Conservation (phyloP, 441 rosid species). For the Brassica hybrid region DNA sequence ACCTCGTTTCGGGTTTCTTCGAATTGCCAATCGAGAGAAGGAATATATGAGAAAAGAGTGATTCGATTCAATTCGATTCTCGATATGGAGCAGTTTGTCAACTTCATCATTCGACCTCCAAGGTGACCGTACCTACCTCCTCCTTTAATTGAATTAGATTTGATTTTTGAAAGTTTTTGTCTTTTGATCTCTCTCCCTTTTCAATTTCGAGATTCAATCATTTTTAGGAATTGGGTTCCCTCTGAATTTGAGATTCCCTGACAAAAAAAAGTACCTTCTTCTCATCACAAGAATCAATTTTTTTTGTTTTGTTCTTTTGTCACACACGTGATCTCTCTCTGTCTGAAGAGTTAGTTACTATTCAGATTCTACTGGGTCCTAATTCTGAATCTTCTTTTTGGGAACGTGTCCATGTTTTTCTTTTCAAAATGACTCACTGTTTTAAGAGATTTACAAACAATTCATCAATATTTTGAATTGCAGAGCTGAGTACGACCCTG, state of each 20-base stretch:
- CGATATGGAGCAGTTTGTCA: slow-evolving; percentile 88
- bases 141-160: not conserved
- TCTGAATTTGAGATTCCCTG: not conserved
- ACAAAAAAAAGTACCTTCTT: not conserved
- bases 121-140: slow-evolving; percentile 47
- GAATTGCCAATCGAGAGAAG: slow-evolving; percentile 15
- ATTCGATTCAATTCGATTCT: slow-evolving; percentile 34
- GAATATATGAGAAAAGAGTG: not conserved
- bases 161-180: not conserved
- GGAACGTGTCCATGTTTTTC: not conserved
- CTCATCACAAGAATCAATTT: slow-evolving; percentile 13
- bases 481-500: slow-evolving; percentile 93
- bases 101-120: slow-evolving; percentile 93
- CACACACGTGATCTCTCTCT: slow-evolving; percentile 28
- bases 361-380: slow-evolving; percentile 28
- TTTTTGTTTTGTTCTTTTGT: not conserved
- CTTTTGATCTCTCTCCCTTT: not conserved
- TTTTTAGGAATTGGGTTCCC: slow-evolving; percentile 13
- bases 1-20: slow-evolving; percentile 3
- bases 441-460: too few species aligned
- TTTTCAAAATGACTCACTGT: not conserved
- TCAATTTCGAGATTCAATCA: slow-evolving; percentile 13
- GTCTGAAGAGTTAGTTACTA: not conserved
- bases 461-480: not conserved
- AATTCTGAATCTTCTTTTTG: not conserved